Conservation (phyloP, 306 rosid species). For the Phaseolus lunatus region DNA sequence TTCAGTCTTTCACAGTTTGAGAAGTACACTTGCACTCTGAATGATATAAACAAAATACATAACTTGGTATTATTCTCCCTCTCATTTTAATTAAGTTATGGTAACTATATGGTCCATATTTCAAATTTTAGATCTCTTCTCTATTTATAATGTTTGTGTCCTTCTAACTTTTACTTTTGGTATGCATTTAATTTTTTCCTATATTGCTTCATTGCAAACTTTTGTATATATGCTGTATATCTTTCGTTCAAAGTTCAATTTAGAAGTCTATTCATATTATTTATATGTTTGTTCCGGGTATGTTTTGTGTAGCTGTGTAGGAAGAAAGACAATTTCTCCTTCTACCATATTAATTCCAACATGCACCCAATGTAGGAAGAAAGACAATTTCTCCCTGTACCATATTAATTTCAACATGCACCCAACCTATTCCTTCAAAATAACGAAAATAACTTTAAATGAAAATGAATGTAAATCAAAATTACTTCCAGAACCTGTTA, state of each 20-base stretch:
- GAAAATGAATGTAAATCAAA: too few relatives aligned
- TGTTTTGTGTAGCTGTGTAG: conserved; percentile 13
- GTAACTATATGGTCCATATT: not conserved
- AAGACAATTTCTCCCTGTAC: too few relatives aligned
- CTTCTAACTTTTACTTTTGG: not conserved
- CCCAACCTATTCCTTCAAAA: too few relatives aligned
- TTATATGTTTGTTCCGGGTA: not conserved
- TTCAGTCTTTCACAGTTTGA: conserved; percentile 14
- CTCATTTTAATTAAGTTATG: not conserved
- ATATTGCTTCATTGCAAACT: not conserved
- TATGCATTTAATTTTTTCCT: not conserved
- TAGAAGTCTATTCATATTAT: not conserved
- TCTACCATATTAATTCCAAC: too few relatives aligned
- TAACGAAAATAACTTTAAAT: too few relatives aligned
- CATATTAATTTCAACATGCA: too few relatives aligned
- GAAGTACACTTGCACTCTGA: conserved; percentile 14
- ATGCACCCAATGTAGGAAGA: too few relatives aligned
- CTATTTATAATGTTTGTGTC: conserved; percentile 2
- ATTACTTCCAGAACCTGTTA: too few relatives aligned
- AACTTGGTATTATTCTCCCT: not conserved
- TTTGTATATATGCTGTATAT: not conserved
- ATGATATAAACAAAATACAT: conserved; percentile 22
- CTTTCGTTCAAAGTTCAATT: not conserved
- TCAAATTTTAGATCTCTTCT: not conserved
- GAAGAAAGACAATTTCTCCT: too few relatives aligned